Evolutionary conservation across 179 eudicot species (phyloP).

Genomic region (Vitellaria paradoxa): DNA sequence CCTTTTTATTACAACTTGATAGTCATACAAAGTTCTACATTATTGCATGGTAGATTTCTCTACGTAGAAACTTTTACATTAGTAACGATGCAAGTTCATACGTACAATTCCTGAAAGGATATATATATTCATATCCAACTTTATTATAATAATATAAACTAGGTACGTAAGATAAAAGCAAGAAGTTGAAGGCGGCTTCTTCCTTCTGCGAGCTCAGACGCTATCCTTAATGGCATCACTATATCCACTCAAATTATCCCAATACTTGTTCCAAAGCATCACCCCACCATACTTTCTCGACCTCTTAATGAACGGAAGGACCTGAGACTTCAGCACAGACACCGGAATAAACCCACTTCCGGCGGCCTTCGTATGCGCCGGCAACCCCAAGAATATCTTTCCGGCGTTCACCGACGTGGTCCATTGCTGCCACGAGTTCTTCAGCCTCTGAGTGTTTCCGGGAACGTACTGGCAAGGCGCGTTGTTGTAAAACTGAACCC

Average conservation of each 20-base stretch:
- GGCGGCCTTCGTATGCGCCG: conserved; percentile 73
- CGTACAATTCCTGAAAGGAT: too few relatives aligned
- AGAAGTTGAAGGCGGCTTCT: too few relatives aligned
- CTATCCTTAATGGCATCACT: conserved; percentile 27
- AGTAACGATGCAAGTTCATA: too few relatives aligned
- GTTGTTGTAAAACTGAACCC: conserved; percentile 65
- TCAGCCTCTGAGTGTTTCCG: too few relatives aligned
- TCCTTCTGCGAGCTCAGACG: conserved; percentile 8
- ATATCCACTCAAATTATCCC: conserved; percentile 78
- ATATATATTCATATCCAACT: too few relatives aligned
- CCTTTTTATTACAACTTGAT: too few relatives aligned
- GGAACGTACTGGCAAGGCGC: conserved; percentile 27
- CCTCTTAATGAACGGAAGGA: conserved; percentile 55
- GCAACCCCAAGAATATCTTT: conserved; percentile 37
- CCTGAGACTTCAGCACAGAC: conserved; percentile 37
- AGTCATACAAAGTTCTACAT: too few relatives aligned
- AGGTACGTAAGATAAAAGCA: too few relatives aligned
- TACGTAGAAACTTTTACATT: too few relatives aligned
- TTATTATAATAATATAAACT: too few relatives aligned
- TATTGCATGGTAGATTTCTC: too few relatives aligned
- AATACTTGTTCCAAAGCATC: conserved; percentile 76
- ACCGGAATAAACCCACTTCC: conserved; percentile 69
- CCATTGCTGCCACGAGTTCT: conserved; percentile 42
- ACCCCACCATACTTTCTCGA: conserved; percentile 69
- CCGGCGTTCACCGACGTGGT: conserved; percentile 18